These are phyloP conservation scores for Elsinoe fawcettii DNA, from an alignment of 2,329 filamentous ascomycete genomes.

Conservation along the genomic window DNA sequence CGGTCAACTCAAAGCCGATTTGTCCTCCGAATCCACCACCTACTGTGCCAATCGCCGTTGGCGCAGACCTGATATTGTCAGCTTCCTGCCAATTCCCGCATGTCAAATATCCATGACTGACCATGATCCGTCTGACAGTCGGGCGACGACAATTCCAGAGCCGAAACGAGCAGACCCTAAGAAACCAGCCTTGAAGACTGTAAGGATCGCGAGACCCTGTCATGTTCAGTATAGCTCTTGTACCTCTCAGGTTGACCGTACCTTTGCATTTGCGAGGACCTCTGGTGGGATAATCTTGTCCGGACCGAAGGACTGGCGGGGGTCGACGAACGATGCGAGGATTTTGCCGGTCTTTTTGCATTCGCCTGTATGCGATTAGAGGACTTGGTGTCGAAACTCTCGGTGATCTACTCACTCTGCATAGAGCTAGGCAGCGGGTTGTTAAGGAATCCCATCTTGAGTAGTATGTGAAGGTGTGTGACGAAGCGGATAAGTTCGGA, in stretches of 20 bases:
- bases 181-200: conserved; percentile 80
- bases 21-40: conserved; percentile 79
- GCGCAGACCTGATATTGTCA: conserved; percentile 49
- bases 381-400: neutral
- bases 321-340: conserved; percentile 87
- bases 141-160: conserved; percentile 72
- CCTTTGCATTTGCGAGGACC: conserved; percentile 85
- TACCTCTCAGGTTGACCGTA: conserved; percentile 29
- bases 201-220: conserved; percentile 73
- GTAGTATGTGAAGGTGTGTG: conserved; percentile 1
- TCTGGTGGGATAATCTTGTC: conserved; percentile 95
- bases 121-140: conserved; percentile 69
- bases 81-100: neutral
- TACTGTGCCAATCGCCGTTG: conserved; percentile 70
- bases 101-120: neutral
- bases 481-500: conserved; percentile 5
- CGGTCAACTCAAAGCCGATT: conserved; percentile 79
- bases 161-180: conserved; percentile 75
- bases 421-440: conserved; percentile 48
- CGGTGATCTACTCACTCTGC: conserved; percentile 37
- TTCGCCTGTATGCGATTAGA: conserved; percentile 57
- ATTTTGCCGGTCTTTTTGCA: conserved; percentile 98
- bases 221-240: conserved; percentile 8
- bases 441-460: conserved; percentile 43
- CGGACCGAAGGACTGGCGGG: conserved; percentile 83